Base-by-base conservation (phyloP, 306 rosid species). In the Macrotyloma uniflorum region DNA sequence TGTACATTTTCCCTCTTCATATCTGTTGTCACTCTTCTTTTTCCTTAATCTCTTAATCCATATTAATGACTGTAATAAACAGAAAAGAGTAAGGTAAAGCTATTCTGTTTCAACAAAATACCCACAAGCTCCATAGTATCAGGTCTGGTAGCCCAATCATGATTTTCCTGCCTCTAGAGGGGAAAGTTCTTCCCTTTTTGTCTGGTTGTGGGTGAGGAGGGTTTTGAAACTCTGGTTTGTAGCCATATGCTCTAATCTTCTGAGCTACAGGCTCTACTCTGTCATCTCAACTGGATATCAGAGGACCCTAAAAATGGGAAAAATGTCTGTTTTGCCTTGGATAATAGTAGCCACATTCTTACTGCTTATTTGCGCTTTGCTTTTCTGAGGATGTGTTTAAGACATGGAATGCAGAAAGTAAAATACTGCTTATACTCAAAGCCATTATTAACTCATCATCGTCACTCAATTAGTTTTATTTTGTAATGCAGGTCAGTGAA, bases 401-500 rank as follows among this genome's bases (percentile, higher is more conserved):
- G 65, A 51, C 15, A 46, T 28, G 50, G 47, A 24, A 43, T n/a
- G 22, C 0, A 49, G 18, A 40, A 10, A 33, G 47, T 43, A 63
- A 26, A 51, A 55, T 67, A 40, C 57, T 57, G 13, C 66, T 40
- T 35, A 32, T 45, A 33, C 69, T 33, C 19, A 12, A 11, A 58
- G 19, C 5, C 38, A 35, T 58, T n/a, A 26, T 45, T 10, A n/a
- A 51, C 14, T 42, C 23, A 28, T 61, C 53, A 10, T 24, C 19
- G 13, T 70, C 43, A 28, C 70, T 57, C 53, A 42, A 18, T 14
- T 50, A 18, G 42, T 70, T 70, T 76, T 64, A 47, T 81, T 62
- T 70, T 18, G 30, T 23, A 20, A 57, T 53, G 85, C 84, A 93
- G 98, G 98, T 93, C 74, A 62, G 81, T 33, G 93, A 89, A 83